These are phyloP conservation scores for Mycena albidolilacea DNA, from an alignment of 768 basidiomycete species.

Conservation along the genomic window DNA sequence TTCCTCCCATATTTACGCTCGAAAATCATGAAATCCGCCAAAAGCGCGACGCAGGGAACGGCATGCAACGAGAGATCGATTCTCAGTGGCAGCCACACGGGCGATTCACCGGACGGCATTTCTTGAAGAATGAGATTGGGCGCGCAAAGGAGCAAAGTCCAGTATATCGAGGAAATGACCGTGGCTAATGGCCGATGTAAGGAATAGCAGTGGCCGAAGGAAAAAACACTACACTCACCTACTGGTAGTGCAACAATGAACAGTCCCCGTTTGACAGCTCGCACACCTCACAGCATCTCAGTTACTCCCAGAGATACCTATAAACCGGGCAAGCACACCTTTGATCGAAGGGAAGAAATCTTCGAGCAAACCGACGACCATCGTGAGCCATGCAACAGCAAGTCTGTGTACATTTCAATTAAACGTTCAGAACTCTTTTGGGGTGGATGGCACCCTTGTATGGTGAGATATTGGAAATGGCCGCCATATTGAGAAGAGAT, in stretches of 20 bases:
- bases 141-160: constrained; percentile 69
- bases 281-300: constrained; percentile 51
- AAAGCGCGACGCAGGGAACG: constrained; percentile 68
- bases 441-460: constrained; percentile 69
- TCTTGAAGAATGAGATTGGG: constrained; percentile 71
- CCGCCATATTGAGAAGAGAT: constrained; percentile 71
- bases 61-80: constrained; percentile 80
- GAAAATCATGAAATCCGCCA: constrained; percentile 78
- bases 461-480: constrained; percentile 81
- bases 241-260: constrained; percentile 78
- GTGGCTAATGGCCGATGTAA: constrained; percentile 41
- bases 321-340: constrained; percentile 43
- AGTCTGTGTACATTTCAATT: constrained; percentile 50
- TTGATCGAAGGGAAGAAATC: constrained; percentile 51
- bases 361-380: constrained; percentile 51
- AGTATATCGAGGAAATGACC: constrained; percentile 71
- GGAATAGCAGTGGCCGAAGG: neutral
- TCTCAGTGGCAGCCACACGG: constrained; percentile 62
- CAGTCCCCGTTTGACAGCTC: constrained; percentile 66
- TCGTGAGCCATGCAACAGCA: constrained; percentile 52
- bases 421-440: neutral
- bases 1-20: constrained; percentile 68
- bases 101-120: constrained; percentile 27
- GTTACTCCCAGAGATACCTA: neutral
- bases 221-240: neutral